phyloP scores from a whole-genome alignment of 305 asterid species.

The Fraxinus angustifolia region DNA sequence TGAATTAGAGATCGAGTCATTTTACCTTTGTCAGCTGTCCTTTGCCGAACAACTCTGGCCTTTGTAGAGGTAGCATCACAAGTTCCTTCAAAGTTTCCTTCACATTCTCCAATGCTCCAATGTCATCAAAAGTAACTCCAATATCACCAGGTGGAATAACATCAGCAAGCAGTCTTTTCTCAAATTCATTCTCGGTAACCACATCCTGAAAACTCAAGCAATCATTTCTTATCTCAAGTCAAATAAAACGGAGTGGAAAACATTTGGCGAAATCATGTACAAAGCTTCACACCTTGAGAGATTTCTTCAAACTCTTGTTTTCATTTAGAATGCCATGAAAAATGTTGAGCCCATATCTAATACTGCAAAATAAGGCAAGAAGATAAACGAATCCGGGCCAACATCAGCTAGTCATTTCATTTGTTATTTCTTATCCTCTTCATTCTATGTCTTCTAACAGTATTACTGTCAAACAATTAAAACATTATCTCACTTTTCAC shows the following conservation, averaged over 20 bases:
- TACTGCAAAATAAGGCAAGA: conserved; percentile 39
- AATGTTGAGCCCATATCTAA: conserved; percentile 54
- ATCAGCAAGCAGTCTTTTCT: conserved; percentile 45
- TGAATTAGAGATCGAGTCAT: neutral
- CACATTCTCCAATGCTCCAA: conserved; percentile 53
- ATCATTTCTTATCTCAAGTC: neutral
- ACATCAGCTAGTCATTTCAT: conserved; percentile 10
- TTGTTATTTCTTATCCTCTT: neutral
- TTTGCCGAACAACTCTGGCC: conserved; percentile 49
- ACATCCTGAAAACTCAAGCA: conserved; percentile 32
- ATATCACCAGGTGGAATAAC: conserved; percentile 51
- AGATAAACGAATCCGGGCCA: conserved; percentile 20
- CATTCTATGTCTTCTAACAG: neutral
- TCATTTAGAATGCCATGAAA: conserved; percentile 40
- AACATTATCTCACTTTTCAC: conserved; percentile 49
- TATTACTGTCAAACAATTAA: conserved; percentile 6
- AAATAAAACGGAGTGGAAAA: neutral
- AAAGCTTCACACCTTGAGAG: conserved; percentile 37
- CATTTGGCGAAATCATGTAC: neutral
- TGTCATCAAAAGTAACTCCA: conserved; percentile 54
- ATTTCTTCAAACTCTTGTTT: conserved; percentile 35
- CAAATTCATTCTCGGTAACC: conserved; percentile 51
- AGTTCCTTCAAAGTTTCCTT: conserved; percentile 50
- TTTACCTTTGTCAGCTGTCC: conserved; percentile 50
- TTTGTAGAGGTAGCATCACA: conserved; percentile 53